Evolutionary conservation across 1,139 yeast species (phyloP).

Genomic region (Pichia sp.): DNA sequence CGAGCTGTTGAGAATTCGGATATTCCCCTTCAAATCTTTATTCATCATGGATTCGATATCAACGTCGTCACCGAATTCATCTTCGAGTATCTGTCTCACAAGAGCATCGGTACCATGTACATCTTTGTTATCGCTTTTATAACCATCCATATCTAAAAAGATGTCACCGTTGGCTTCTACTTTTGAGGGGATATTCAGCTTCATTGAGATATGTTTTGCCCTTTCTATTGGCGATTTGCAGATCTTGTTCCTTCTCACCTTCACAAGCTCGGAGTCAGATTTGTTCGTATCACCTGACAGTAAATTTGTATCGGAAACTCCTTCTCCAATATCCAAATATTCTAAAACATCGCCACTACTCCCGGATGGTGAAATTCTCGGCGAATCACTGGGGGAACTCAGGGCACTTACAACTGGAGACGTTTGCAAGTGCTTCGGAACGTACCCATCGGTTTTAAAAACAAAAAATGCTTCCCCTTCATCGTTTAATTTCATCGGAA

Average conservation of each 20-base stretch:
- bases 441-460: constrained; percentile 72
- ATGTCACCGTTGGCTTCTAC: constrained; percentile 89
- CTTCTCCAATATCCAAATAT: constrained; percentile 32
- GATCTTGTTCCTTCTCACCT: not conserved
- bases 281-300: not conserved
- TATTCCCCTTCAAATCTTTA: constrained; percentile 69
- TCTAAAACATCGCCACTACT: constrained; percentile 51
- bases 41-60: constrained; percentile 49
- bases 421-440: constrained; percentile 77
- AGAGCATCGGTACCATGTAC: constrained; percentile 65
- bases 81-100: constrained; percentile 66
- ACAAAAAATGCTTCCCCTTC: constrained; percentile 99
- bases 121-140: constrained; percentile 79
- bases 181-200: constrained; percentile 80
- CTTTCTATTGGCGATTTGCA: constrained; percentile 46
- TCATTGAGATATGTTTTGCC: constrained; percentile 64
- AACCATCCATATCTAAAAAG: constrained; percentile 92
- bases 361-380: constrained; percentile 31
- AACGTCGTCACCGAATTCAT: constrained; percentile 57
- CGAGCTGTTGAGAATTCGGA: constrained; percentile 44
- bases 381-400: constrained; percentile 65
- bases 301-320: constrained; percentile 20
- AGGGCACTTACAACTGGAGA: constrained; percentile 89
- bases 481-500: constrained; percentile 95
- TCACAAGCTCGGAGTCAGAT: not conserved